A percentile compares a stretch with the other conserved stretches of the same genome.
These are phyloP conservation scores for Rhodamnia argentea DNA, from an alignment of 345 rosid genomes.

Conservation along the genomic window DNA sequence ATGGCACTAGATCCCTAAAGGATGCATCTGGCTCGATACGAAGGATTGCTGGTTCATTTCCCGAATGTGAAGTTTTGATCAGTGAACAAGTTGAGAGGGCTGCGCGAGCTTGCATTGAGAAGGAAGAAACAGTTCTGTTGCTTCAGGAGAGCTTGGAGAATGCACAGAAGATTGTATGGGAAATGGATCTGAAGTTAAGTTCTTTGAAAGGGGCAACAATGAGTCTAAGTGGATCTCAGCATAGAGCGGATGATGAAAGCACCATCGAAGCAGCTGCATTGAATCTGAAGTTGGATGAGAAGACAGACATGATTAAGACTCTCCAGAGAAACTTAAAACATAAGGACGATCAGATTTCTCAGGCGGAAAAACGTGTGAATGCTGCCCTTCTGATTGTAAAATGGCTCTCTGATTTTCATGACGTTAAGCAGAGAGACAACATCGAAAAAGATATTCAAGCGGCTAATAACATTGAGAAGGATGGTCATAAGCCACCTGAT, in stretches of 20 bases:
- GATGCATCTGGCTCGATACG: slow-evolving; percentile 65
- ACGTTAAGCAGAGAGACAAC: slow-evolving; percentile 3
- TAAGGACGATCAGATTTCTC: slow-evolving; percentile 22
- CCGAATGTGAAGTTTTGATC: slow-evolving; percentile 46
- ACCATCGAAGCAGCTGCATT: slow-evolving; percentile 22
- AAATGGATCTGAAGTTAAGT: slow-evolving; percentile 66
- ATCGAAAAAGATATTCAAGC: not conserved
- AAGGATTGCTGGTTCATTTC: slow-evolving; percentile 59
- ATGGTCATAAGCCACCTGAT: not conserved
- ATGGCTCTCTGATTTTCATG: slow-evolving; percentile 40
- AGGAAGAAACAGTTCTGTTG: slow-evolving; percentile 64
- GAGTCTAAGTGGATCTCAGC: slow-evolving; percentile 44
- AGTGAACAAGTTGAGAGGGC: slow-evolving; percentile 68
- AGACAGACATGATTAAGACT: slow-evolving; percentile 25
- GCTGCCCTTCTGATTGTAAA: slow-evolving; percentile 37
- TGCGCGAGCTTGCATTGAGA: slow-evolving; percentile 63
- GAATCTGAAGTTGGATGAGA: slow-evolving; percentile 27
- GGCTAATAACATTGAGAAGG: slow-evolving; percentile 2
- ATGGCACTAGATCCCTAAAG: slow-evolving; percentile 78
- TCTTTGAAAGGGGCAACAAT: slow-evolving; percentile 62
- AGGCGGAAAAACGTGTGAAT: slow-evolving; percentile 35
- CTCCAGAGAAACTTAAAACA: slow-evolving; percentile 20
- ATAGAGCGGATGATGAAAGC: slow-evolving; percentile 18
- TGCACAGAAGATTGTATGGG: slow-evolving; percentile 57
- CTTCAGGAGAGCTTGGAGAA: slow-evolving; percentile 82